These are phyloP conservation scores for Clathrospora elynae DNA, from an alignment of 2,329 filamentous ascomycete species.

Conservation along the genomic window DNA sequence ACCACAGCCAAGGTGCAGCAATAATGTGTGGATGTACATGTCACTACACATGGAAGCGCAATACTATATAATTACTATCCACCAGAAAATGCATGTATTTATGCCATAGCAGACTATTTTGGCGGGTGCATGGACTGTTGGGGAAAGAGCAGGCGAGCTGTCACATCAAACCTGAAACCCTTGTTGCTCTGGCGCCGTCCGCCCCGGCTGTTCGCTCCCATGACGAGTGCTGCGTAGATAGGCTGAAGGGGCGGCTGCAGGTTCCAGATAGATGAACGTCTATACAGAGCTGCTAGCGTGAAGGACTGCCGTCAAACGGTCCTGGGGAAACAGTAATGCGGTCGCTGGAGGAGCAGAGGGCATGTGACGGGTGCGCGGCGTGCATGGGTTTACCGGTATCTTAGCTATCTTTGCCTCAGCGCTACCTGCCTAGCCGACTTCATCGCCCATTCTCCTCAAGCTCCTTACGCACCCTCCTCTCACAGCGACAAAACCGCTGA, in stretches of 20 bases:
- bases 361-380: constrained; percentile 16
- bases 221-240: neutral
- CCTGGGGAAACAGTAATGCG: neutral
- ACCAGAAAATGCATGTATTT: too few species aligned
- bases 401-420: constrained; percentile 7
- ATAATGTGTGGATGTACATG: too few species aligned
- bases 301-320: constrained; percentile 1
- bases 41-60: too few species aligned
- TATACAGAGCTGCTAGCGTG: neutral
- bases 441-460: constrained; percentile 15
- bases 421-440: constrained; percentile 1
- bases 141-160: constrained; percentile 12
- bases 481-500: too few species aligned
- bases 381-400: constrained; percentile 10
- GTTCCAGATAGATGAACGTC: neutral
- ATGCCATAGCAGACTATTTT: too few species aligned
- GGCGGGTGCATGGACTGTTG: too few species aligned
- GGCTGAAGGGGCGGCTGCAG: neutral
- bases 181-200: constrained; percentile 2
- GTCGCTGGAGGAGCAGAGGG: constrained; percentile 1
- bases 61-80: too few species aligned
- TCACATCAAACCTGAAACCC: constrained; percentile 14
- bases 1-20: too few species aligned
- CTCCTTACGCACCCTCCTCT: constrained; percentile 23
- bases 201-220: neutral